phyloP scores from a whole-genome alignment of 139 green algal genomes.

The Volvox reticuliferus region DNA sequence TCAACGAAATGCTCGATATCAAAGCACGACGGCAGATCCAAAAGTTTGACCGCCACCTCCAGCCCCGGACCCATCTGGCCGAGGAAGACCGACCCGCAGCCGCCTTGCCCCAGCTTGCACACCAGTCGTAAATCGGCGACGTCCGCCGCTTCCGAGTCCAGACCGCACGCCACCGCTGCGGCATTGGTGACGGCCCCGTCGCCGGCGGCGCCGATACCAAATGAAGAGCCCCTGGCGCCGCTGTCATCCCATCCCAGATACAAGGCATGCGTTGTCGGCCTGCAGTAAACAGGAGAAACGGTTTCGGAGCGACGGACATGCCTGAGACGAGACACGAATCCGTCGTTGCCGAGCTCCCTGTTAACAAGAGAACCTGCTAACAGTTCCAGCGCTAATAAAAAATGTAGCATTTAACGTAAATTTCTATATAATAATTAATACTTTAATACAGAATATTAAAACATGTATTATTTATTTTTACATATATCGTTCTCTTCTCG shows the following conservation, averaged over 20 bases:
- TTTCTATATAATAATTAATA: too few species aligned
- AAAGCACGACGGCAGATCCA: not conserved
- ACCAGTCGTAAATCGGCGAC: constrained; percentile 1
- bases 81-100: not conserved
- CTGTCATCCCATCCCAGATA: not conserved
- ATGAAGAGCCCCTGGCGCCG: too few species aligned
- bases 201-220: not conserved
- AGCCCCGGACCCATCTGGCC: not conserved
- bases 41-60: constrained; percentile 31
- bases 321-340: too few species aligned
- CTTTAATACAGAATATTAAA: too few species aligned
- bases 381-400: too few species aligned
- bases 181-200: not conserved
- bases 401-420: too few species aligned
- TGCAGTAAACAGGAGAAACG: too few species aligned
- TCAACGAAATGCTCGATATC: not conserved
- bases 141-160: not conserved
- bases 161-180: not conserved
- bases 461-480: too few species aligned
- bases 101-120: not conserved
- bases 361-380: too few species aligned
- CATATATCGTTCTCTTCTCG: too few species aligned
- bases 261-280: not conserved
- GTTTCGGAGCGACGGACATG: too few species aligned
- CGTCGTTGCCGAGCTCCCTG: too few species aligned